phyloP scores from a whole-genome alignment of 176 grass and related monocot species.

The Aegilops sharonensis region DNA sequence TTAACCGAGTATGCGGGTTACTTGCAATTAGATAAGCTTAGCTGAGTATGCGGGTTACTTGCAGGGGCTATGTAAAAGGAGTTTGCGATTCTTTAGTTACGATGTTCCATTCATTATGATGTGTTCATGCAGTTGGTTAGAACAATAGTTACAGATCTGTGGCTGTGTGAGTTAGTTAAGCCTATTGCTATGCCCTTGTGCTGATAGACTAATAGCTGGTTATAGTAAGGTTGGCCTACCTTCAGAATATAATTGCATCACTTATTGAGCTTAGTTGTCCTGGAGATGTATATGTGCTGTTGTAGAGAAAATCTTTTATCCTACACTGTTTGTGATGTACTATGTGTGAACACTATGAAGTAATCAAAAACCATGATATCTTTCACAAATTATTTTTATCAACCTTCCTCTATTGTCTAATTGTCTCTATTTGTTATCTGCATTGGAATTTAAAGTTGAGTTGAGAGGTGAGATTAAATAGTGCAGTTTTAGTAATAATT shows the following conservation, averaged over 20 bases:
- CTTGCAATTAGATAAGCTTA: conserved; percentile 2
- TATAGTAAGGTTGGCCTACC: background rate
- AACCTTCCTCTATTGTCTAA: background rate
- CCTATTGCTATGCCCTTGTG: background rate
- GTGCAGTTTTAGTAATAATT: background rate
- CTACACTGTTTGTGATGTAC: background rate
- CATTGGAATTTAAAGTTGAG: background rate
- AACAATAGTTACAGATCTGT: background rate
- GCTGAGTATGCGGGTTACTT: background rate
- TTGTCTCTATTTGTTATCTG: background rate
- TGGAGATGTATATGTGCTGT: conserved; percentile 22
- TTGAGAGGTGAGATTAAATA: background rate
- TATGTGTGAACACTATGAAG: background rate
- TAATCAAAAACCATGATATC: background rate
- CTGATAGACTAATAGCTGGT: background rate
- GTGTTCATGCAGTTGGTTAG: background rate
- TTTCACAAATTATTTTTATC: background rate
- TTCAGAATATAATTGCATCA: background rate
- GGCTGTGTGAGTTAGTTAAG: background rate
- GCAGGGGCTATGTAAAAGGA: background rate
- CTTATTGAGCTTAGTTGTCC: conserved; percentile 2
- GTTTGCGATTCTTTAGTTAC: background rate
- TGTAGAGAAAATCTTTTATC: background rate
- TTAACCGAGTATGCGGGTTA: background rate
- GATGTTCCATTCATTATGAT: background rate